These are phyloP conservation scores for Thalia dealbata DNA, from an alignment of 176 grass and related monocot genomes.

Conservation along the genomic window DNA sequence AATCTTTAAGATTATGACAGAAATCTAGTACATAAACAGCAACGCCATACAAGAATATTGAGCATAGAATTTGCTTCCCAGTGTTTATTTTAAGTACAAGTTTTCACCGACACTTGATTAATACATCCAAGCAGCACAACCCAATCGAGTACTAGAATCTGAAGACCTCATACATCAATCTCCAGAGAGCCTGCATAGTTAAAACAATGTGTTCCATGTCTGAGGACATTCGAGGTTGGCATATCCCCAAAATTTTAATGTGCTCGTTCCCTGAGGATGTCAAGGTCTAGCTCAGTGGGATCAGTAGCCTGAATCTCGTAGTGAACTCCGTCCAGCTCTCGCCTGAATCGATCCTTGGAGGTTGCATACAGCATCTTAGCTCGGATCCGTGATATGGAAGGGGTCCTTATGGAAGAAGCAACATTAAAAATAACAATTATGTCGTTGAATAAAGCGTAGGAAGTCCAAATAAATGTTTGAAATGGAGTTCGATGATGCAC, in stretches of 20 bases:
- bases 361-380: constrained; percentile 97
- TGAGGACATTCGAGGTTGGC: background rate
- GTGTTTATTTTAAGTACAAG: no score
- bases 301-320: constrained; percentile 97
- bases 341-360: constrained; percentile 78
- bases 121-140: background rate
- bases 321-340: constrained; percentile 81
- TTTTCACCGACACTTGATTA: background rate
- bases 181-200: background rate
- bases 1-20: no score
- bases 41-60: no score
- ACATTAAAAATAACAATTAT: background rate
- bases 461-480: background rate
- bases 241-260: constrained; percentile 26
- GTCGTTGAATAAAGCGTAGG: background rate
- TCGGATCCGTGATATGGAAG: constrained; percentile 59
- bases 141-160: background rate
- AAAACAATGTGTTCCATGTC: background rate
- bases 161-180: background rate
- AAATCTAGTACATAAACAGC: no score
- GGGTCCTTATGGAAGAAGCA: constrained; percentile 39
- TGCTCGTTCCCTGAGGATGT: constrained; percentile 66
- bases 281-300: constrained; percentile 57
- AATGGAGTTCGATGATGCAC: background rate
- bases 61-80: background rate